These are phyloP conservation scores for Truncatella angustata DNA, from an alignment of 2,329 filamentous ascomycete genomes.

Conservation along the genomic window DNA sequence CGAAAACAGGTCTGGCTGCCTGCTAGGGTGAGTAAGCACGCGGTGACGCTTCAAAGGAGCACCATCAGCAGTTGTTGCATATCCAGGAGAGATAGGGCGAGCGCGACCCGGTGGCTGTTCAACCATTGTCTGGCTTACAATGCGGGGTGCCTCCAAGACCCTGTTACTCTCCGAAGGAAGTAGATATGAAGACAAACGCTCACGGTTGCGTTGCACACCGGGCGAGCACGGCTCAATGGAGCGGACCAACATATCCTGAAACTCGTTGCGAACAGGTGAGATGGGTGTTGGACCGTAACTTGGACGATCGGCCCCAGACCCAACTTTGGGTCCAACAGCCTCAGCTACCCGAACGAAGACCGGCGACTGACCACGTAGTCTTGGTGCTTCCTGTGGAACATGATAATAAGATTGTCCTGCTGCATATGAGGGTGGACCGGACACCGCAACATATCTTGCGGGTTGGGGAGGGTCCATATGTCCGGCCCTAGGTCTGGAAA, in stretches of 20 bases:
- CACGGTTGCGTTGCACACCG: constrained; percentile 10
- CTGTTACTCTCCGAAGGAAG: neutral
- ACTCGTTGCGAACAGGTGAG: constrained; percentile 23
- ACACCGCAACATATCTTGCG: neutral
- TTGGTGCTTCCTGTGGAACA: neutral
- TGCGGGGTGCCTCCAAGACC: constrained; percentile 17
- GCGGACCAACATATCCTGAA: constrained; percentile 30
- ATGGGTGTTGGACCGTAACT: constrained; percentile 17
- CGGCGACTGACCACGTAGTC: constrained; percentile 13
- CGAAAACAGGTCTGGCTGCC: constrained; percentile 15
- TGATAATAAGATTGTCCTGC: neutral
- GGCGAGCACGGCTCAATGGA: constrained; percentile 32
- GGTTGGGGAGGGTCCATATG: neutral
- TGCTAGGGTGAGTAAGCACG: constrained; percentile 20
- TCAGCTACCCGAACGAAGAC: constrained; percentile 22
- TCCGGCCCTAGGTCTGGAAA: neutral
- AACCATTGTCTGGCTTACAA: constrained; percentile 18
- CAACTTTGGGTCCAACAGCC: constrained; percentile 30
- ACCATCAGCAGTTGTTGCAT: constrained; percentile 18
- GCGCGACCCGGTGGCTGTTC: constrained; percentile 14
- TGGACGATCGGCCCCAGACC: constrained; percentile 17
- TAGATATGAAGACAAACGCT: neutral
- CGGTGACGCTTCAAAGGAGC: constrained; percentile 20
- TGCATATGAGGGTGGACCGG: neutral
- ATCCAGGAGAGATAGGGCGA: constrained; percentile 18